These are phyloP conservation scores for Silene vulgaris DNA, from an alignment of 179 eudicot genomes.

Conservation along the genomic window DNA sequence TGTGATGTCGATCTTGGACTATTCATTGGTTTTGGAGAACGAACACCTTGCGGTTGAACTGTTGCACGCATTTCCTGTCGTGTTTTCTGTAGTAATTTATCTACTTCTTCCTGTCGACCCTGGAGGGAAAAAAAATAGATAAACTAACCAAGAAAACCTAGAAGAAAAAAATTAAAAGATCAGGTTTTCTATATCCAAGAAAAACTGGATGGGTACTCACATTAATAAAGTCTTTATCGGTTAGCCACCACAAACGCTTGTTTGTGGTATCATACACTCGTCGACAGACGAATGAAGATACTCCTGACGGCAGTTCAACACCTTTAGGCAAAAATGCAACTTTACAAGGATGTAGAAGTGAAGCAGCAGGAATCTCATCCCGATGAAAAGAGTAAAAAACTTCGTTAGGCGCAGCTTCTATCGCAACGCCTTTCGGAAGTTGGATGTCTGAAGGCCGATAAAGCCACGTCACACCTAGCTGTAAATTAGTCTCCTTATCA, in stretches of 20 bases:
- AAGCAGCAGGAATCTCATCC: constrained; percentile 93
- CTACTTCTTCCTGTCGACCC: constrained; percentile 84
- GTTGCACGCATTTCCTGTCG: constrained; percentile 66
- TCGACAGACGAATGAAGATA: constrained; percentile 82
- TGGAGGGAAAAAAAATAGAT: constrained; percentile 20
- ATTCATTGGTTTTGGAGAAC: constrained; percentile 69
- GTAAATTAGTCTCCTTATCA: constrained; percentile 44
- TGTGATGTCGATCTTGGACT: constrained; percentile 56
- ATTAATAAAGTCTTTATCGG: constrained; percentile 71
- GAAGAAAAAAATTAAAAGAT: neutral
- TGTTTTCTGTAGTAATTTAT: constrained; percentile 54
- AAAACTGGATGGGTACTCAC: constrained; percentile 39
- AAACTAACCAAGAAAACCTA: neutral
- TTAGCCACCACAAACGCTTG: constrained; percentile 90
- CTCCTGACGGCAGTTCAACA: constrained; percentile 75
- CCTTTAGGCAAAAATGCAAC: constrained; percentile 93
- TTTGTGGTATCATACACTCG: constrained; percentile 76
- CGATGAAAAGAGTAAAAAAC: constrained; percentile 86
- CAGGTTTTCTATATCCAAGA: neutral
- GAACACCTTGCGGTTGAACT: constrained; percentile 58
- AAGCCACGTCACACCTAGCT: constrained; percentile 73
- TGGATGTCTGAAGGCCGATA: constrained; percentile 76
- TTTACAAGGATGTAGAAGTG: constrained; percentile 94
- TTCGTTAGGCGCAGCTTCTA: constrained; percentile 91
- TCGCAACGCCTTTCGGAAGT: constrained; percentile 58